Conservation (phyloP, 2,329 filamentous ascomycete genomes). For the Metarhizium anisopliae region DNA sequence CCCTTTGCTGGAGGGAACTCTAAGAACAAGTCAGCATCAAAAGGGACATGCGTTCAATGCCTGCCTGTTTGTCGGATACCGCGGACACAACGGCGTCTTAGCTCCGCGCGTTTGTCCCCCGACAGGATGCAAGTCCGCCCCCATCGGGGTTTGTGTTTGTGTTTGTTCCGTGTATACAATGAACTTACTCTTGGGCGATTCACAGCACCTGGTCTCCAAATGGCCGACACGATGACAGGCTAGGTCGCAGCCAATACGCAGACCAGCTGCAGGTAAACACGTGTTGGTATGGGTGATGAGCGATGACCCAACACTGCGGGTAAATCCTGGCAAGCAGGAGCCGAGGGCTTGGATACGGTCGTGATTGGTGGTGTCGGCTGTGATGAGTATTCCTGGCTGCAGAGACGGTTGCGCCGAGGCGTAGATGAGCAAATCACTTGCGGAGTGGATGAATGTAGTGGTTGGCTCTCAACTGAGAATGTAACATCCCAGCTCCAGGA, state of each 20-base stretch:
- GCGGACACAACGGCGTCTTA: neutral
- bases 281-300: neutral
- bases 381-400: neutral
- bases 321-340: neutral
- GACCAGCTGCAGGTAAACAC: conserved; percentile 1
- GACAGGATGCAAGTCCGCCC: neutral
- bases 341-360: neutral
- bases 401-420: neutral
- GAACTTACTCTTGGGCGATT: neutral
- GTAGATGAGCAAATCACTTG: conserved; percentile 1
- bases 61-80: neutral
- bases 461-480: too few relatives aligned
- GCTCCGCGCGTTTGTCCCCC: neutral
- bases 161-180: neutral
- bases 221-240: neutral
- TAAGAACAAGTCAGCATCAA: neutral
- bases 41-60: neutral
- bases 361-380: conserved; percentile 4
- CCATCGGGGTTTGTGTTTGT: neutral
- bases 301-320: neutral
- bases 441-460: neutral
- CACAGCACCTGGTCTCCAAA: neutral
- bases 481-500: too few relatives aligned
- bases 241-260: neutral
- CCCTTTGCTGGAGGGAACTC: neutral